Percentiles rank a stretch among this genome's conserved stretches.
phyloP scores from a whole-genome alignment of 441 rosid species.

The Erodium moschatum region DNA sequence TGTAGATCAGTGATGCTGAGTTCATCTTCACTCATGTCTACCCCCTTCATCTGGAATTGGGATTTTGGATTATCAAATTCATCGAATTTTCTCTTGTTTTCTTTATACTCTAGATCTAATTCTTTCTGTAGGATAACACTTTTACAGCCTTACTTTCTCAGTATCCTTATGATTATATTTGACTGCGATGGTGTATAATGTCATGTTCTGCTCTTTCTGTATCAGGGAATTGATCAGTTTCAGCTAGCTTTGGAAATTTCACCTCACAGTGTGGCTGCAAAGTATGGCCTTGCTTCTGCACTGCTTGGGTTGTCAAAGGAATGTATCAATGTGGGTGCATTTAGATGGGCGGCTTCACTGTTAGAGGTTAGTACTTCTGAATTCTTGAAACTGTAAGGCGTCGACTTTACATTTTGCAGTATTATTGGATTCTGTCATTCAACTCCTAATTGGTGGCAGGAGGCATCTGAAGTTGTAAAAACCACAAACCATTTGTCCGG shows the following conservation, averaged over 20 bases:
- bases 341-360: slow-evolving; percentile 75
- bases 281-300: slow-evolving; percentile 77
- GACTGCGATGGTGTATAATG: slow-evolving; percentile 10
- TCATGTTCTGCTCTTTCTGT: slow-evolving; percentile 26
- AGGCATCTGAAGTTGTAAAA: slow-evolving; percentile 53
- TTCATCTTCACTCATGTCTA: not conserved
- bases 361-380: slow-evolving; percentile 48
- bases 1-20: slow-evolving; percentile 1
- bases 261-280: slow-evolving; percentile 65
- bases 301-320: slow-evolving; percentile 77
- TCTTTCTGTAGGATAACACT: not conserved
- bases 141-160: not conserved
- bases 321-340: slow-evolving; percentile 72
- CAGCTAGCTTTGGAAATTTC: slow-evolving; percentile 64
- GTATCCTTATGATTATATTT: not conserved
- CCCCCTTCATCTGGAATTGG: not conserved
- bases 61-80: slow-evolving; percentile 1
- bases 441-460: slow-evolving; percentile 37
- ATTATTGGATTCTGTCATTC: slow-evolving; percentile 12
- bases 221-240: slow-evolving; percentile 75
- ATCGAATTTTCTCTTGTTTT: not conserved
- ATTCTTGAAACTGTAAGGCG: slow-evolving; percentile 12
- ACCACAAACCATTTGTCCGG: slow-evolving; percentile 42
- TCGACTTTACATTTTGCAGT: slow-evolving; percentile 4
- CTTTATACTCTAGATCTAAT: not conserved